Percentiles rank a stretch among this genome's conserved stretches.
These are phyloP conservation scores for Colletotrichum magnum DNA, from an alignment of 2,329 filamentous ascomycete species.

Conservation along the genomic window DNA sequence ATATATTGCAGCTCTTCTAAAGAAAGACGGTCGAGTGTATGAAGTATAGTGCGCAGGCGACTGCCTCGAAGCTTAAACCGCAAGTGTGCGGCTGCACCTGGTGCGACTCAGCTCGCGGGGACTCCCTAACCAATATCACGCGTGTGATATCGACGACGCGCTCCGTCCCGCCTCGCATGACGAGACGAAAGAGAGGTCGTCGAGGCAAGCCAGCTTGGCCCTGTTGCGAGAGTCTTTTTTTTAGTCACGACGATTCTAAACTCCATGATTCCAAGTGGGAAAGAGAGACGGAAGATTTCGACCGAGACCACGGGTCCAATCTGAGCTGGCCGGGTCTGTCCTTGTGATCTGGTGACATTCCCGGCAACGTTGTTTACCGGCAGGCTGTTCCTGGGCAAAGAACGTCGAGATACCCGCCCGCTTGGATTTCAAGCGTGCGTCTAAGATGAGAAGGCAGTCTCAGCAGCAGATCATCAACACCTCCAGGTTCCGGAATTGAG, in stretches of 20 bases:
- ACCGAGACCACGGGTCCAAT: slow-evolving; percentile 2
- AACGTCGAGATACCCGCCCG: not conserved
- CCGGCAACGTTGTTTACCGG: not conserved
- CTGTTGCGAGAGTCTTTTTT: slow-evolving; percentile 13
- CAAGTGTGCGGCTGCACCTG: not conserved
- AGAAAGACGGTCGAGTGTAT: slow-evolving; percentile 19
- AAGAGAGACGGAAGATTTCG: not conserved
- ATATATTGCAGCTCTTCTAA: slow-evolving; percentile 14
- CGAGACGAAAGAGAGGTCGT: not conserved
- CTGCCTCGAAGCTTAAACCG: slow-evolving; percentile 12
- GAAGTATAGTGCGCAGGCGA: slow-evolving; percentile 7
- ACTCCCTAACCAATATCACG: slow-evolving; percentile 15
- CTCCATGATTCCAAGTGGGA: not conserved
- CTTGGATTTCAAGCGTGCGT: not conserved
- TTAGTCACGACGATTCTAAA: not conserved
- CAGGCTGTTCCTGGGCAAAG: slow-evolving; percentile 2
- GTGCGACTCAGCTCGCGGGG: not conserved
- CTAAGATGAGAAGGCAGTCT: no score
- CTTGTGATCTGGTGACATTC: slow-evolving; percentile 3
- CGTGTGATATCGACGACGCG: slow-evolving; percentile 3
- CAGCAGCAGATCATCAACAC: slow-evolving; percentile 16
- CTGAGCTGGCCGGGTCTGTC: not conserved
- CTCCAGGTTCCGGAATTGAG: slow-evolving; percentile 3
- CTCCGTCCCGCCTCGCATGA: slow-evolving; percentile 15
- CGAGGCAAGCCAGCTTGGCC: not conserved